Conservation (phyloP, 768 basidiomycete species). For the Sarcodon aspratus region DNA sequence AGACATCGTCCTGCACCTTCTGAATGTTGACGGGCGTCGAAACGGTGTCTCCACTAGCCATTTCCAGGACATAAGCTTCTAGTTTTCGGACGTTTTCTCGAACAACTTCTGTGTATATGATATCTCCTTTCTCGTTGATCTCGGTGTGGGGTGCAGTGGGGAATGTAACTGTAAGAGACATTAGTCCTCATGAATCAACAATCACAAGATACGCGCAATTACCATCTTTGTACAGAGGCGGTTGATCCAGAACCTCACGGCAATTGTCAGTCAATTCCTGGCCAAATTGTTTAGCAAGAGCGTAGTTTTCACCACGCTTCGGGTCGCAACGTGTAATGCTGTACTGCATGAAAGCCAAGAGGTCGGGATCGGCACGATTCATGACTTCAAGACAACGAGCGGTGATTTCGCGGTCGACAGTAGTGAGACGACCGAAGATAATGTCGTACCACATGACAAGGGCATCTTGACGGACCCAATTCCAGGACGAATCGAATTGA, state of each 20-base stretch:
- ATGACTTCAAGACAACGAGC: constrained; percentile 96
- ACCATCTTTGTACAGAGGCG: constrained; percentile 97
- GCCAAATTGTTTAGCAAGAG: constrained; percentile 94
- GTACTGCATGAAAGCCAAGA: constrained; percentile 93
- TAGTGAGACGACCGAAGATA: constrained; percentile 88
- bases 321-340: constrained; percentile 79
- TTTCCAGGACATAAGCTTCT: constrained; percentile 96
- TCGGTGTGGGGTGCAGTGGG: constrained; percentile 96
- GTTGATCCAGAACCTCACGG: constrained; percentile 64
- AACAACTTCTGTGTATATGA: constrained; percentile 89
- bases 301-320: constrained; percentile 80
- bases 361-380: constrained; percentile 91
- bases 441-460: constrained; percentile 98
- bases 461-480: constrained; percentile 97
- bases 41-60: constrained; percentile 91
- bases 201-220: constrained; percentile 15
- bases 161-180: constrained; percentile 65
- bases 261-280: constrained; percentile 94
- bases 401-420: constrained; percentile 93
- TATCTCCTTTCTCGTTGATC: constrained; percentile 88
- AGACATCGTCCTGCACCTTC: constrained; percentile 95
- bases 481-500: constrained; percentile 98
- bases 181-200: neutral
- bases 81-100: constrained; percentile 95
- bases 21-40: constrained; percentile 82